Percentiles rank a stretch among this genome's conserved stretches.
Evolutionary conservation across 441 rosid species (phyloP).

Genomic region (Erodium moschatum): DNA sequence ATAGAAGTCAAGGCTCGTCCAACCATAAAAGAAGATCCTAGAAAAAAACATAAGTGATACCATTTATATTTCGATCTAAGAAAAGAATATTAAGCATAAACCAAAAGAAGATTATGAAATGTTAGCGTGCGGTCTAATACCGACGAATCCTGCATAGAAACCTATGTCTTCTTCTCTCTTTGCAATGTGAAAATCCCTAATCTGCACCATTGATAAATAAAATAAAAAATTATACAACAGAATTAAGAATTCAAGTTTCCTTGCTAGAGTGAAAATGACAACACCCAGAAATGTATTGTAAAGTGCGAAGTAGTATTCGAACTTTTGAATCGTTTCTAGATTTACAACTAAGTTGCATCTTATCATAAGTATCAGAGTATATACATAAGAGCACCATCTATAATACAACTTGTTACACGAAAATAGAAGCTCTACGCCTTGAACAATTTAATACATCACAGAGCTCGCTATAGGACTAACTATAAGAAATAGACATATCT

Average conservation of each 20-base stretch:
- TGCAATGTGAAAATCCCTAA: slow-evolving; percentile 22
- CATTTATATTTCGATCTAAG: neutral
- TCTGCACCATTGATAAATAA: slow-evolving; percentile 12
- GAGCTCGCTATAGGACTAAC: neutral
- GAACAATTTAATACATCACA: too few species aligned
- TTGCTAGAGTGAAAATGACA: neutral
- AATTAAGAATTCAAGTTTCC: neutral
- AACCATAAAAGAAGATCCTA: slow-evolving; percentile 18
- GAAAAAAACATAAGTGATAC: neutral
- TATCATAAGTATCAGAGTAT: too few species aligned
- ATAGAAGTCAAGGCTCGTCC: slow-evolving; percentile 21
- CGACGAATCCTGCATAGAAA: slow-evolving; percentile 17
- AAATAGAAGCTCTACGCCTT: too few species aligned
- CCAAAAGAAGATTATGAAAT: neutral
- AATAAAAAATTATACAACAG: neutral
- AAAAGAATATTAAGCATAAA: neutral
- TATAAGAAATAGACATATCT: neutral
- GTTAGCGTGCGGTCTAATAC: neutral
- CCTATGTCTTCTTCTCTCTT: slow-evolving; percentile 20
- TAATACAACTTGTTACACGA: too few species aligned
- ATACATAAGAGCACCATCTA: too few species aligned
- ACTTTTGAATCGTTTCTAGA: neutral
- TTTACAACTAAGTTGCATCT: neutral
- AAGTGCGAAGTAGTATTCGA: neutral
- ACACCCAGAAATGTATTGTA: neutral